phyloP scores from a whole-genome alignment of 2,329 filamentous ascomycete species.

The Pseudohalonectria lignicola region DNA sequence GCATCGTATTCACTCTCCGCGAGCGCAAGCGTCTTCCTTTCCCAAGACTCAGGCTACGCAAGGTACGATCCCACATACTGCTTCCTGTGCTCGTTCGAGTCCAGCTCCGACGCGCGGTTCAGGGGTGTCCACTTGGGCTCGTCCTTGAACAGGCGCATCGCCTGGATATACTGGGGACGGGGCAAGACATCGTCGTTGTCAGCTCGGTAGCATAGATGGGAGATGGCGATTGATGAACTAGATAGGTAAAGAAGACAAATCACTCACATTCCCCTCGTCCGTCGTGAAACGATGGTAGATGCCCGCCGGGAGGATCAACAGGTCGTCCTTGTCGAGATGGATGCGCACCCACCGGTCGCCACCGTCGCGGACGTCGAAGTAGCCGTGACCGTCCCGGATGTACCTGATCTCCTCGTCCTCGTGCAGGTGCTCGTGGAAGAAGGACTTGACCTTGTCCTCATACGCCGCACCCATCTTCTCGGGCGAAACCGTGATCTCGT shows the following conservation, averaged over 20 bases:
- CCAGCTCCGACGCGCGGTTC: constrained; percentile 68
- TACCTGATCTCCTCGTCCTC: constrained; percentile 99
- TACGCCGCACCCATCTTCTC: constrained; percentile 76
- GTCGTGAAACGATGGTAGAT: constrained; percentile 98
- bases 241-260: constrained; percentile 5
- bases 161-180: constrained; percentile 68
- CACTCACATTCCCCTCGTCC: constrained; percentile 74
- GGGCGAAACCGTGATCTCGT: constrained; percentile 84
- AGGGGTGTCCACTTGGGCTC: constrained; percentile 97
- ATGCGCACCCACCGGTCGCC: constrained; percentile 87
- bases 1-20: too few species aligned
- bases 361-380: constrained; percentile 81
- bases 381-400: constrained; percentile 78
- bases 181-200: too few species aligned
- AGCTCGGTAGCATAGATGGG: too few species aligned
- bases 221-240: background rate
- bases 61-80: too few species aligned
- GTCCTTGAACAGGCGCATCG: constrained; percentile 95
- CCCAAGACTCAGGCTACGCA: too few species aligned
- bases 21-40: too few species aligned
- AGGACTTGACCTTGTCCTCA: constrained; percentile 85
- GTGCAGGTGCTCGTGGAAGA: constrained; percentile 93
- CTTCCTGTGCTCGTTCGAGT: constrained; percentile 68
- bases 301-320: constrained; percentile 87
- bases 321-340: constrained; percentile 69